These are phyloP conservation scores for Alternaria sp. DNA, from an alignment of 2,329 filamentous ascomycete species.

Conservation along the genomic window DNA sequence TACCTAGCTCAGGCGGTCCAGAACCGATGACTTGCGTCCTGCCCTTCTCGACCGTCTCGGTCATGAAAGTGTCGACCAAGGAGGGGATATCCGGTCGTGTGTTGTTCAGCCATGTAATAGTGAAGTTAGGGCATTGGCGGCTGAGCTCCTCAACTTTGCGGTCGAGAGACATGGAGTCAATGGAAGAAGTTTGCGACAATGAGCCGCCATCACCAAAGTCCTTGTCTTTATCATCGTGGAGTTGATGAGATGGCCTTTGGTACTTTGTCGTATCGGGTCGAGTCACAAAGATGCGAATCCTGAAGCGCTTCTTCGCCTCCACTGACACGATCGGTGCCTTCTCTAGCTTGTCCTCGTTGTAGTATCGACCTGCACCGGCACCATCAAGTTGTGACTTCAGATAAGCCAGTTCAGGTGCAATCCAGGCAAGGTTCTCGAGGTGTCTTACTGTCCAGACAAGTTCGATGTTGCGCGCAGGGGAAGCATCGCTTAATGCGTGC, in stretches of 20 bases:
- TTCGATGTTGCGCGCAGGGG: conserved; percentile 7
- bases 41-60: conserved; percentile 1
- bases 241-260: not conserved
- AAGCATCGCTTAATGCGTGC: not conserved
- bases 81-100: not conserved
- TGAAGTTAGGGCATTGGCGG: conserved; percentile 2
- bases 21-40: conserved; percentile 2
- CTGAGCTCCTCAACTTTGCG: conserved; percentile 2
- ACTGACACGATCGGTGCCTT: not conserved
- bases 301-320: not conserved
- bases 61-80: conserved; percentile 1
- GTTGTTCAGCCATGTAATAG: conserved; percentile 5
- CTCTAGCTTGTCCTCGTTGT: not conserved
- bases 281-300: conserved; percentile 6
- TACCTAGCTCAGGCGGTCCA: not conserved
- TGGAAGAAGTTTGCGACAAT: not conserved
- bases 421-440: conserved; percentile 9
- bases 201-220: not conserved
- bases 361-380: not conserved
- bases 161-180: not conserved
- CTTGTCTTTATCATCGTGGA: not conserved
- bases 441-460: conserved; percentile 6
- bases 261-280: not conserved
- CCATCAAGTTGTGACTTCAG: conserved; percentile 1
- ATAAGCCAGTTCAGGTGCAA: not conserved